These are phyloP conservation scores for Salisapilia sapeloensis DNA, from an alignment of 352 stramenopile species.

Conservation along the genomic window DNA sequence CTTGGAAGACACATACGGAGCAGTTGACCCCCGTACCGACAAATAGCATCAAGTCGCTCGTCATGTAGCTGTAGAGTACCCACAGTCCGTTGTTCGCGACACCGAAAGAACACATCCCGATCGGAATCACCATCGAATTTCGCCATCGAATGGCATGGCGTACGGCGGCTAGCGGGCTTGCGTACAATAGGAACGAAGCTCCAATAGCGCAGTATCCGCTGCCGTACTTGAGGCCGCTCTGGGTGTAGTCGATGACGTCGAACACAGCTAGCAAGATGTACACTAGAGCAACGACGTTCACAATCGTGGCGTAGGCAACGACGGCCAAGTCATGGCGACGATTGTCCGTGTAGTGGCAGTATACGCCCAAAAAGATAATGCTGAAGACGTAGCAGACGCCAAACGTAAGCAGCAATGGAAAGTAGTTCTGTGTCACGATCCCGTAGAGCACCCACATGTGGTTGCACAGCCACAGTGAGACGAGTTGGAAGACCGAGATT, in stretches of 20 bases:
- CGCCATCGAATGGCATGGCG: constrained; percentile 18
- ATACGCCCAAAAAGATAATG: constrained; percentile 28
- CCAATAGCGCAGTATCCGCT: not conserved
- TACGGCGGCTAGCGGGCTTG: constrained; percentile 26
- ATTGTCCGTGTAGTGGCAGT: constrained; percentile 19
- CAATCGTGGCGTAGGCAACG: constrained; percentile 10
- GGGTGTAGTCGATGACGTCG: constrained; percentile 11
- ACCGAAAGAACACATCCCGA: constrained; percentile 20
- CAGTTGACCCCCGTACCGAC: constrained; percentile 19
- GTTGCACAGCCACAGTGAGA: constrained; percentile 46
- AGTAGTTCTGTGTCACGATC: constrained; percentile 22
- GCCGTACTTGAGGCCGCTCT: not conserved
- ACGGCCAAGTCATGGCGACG: constrained; percentile 16
- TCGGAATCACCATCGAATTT: constrained; percentile 22
- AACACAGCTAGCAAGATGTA: constrained; percentile 26
- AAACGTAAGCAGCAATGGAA: constrained; percentile 33
- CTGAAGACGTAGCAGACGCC: constrained; percentile 26
- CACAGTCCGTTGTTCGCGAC: constrained; percentile 26
- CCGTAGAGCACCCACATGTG: constrained; percentile 62
- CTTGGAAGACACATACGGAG: constrained; percentile 15
- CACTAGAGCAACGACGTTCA: constrained; percentile 18
- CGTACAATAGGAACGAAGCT: constrained; percentile 16
- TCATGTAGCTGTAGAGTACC: constrained; percentile 19
- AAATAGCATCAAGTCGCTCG: constrained; percentile 20
- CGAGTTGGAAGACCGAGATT: constrained; percentile 32